Percentiles rank a stretch among this genome's conserved stretches.
phyloP scores from a whole-genome alignment of 495 filamentous ascomycete genomes.

The Aspergillus coremiiformis region DNA sequence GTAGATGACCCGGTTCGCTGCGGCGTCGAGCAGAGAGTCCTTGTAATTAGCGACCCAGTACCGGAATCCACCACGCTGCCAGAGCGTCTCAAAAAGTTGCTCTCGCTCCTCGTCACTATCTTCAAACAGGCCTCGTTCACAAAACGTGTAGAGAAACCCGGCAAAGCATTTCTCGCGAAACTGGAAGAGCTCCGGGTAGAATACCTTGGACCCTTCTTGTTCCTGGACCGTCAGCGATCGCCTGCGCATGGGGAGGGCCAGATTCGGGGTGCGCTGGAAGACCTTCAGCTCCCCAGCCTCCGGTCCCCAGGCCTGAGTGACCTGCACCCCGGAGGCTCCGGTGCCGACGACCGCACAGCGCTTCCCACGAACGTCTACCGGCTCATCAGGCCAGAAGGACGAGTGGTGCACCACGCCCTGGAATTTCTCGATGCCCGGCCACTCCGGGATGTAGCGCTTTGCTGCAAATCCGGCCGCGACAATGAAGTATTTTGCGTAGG shows the following conservation, averaged over 20 bases:
- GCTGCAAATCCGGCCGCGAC: constrained; percentile 30
- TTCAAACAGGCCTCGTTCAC: constrained; percentile 35
- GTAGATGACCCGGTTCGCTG: constrained; percentile 45
- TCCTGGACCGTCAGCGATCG: constrained; percentile 33
- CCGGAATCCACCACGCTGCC: constrained; percentile 43
- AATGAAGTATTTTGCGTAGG: constrained; percentile 42
- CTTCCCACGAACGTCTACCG: constrained; percentile 43
- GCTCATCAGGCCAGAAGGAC: constrained; percentile 50
- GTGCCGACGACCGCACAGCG: constrained; percentile 52
- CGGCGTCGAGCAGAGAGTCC: constrained; percentile 39
- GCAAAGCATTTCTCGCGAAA: constrained; percentile 39
- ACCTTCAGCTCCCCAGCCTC: constrained; percentile 33
- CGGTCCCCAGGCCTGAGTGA: constrained; percentile 41
- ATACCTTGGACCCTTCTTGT: constrained; percentile 34
- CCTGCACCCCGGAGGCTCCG: constrained; percentile 52
- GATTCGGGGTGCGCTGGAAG: constrained; percentile 50
- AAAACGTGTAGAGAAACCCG: constrained; percentile 41
- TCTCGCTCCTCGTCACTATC: constrained; percentile 42
- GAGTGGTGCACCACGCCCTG: constrained; percentile 49
- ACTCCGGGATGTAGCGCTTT: constrained; percentile 34
- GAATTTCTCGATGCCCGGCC: constrained; percentile 47
- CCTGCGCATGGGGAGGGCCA: constrained; percentile 47
- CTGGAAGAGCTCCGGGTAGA: constrained; percentile 40
- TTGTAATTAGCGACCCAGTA: constrained; percentile 46
- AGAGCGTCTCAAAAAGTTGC: constrained; percentile 39